Conservation (phyloP, 148 eudicot species). For the Silene latifolia region DNA sequence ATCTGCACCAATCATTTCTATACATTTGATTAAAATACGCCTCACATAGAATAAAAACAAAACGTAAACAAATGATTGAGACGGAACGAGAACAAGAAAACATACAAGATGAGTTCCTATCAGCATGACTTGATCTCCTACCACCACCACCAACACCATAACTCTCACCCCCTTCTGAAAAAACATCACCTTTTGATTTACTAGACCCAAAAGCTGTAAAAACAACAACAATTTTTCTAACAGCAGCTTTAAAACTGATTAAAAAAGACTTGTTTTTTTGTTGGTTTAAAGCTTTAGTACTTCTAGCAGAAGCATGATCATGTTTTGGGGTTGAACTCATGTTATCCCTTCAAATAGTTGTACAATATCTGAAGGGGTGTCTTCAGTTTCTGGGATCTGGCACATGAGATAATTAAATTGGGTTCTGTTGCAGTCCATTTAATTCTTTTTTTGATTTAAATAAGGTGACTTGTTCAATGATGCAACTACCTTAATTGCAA, state of each 20-base stretch:
- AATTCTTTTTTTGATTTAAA: background rate
- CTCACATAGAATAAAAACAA: background rate
- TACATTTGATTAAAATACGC: too few relatives aligned
- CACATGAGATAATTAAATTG: background rate
- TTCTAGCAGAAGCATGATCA: background rate
- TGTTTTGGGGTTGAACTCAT: slow-evolving; percentile 13
- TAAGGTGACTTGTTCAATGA: background rate
- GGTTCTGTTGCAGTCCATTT: background rate
- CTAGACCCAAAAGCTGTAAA: slow-evolving; percentile 21
- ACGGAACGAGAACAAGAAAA: background rate
- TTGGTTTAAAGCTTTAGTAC: slow-evolving; percentile 3
- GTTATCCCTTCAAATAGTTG: slow-evolving; percentile 8
- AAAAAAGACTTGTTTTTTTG: slow-evolving; percentile 24
- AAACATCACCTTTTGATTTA: slow-evolving; percentile 17
- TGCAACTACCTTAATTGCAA: background rate
- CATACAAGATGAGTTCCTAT: slow-evolving; percentile 28
- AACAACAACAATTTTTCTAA: slow-evolving; percentile 26
- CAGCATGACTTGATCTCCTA: slow-evolving; percentile 13
- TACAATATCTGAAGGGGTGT: background rate
- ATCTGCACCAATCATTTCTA: too few relatives aligned
- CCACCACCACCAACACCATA: slow-evolving; percentile 8
- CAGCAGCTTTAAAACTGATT: slow-evolving; percentile 18
- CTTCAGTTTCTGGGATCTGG: slow-evolving; percentile 7
- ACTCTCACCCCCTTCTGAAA: background rate
- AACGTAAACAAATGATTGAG: background rate